Evolutionary conservation across 2,329 filamentous ascomycete species (phyloP).

Genomic region (Knufia petricola): DNA sequence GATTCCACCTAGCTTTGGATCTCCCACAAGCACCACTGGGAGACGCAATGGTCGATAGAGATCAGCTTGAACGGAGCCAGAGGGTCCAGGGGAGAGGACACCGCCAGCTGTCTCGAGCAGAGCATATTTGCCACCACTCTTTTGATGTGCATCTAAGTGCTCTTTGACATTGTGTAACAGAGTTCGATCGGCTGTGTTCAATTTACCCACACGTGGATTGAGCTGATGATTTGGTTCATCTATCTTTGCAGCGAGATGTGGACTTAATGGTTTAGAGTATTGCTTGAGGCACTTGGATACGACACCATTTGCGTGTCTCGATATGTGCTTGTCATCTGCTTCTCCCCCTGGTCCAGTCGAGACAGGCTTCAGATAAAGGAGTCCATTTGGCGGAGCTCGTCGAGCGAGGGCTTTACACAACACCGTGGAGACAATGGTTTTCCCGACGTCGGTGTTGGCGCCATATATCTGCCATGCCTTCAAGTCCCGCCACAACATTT

Average conservation of each 20-base stretch:
- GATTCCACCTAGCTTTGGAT: conserved; percentile 68
- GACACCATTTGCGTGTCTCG: conserved; percentile 46
- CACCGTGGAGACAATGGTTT: conserved; percentile 69
- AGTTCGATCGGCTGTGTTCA: not conserved
- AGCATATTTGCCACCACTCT: conserved; percentile 31
- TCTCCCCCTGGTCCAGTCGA: conserved; percentile 64
- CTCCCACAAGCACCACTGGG: conserved; percentile 64
- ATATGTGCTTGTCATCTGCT: conserved; percentile 60
- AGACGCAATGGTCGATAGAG: conserved; percentile 64
- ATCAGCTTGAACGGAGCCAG: conserved; percentile 67
- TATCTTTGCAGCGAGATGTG: conserved; percentile 57
- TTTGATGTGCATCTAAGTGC: conserved; percentile 28
- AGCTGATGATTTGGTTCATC: conserved; percentile 11
- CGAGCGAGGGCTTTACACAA: conserved; percentile 54
- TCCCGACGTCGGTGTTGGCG: conserved; percentile 76
- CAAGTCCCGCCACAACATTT: conserved; percentile 50
- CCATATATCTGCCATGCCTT: conserved; percentile 68
- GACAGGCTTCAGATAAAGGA: conserved; percentile 68
- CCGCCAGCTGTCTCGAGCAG: conserved; percentile 76
- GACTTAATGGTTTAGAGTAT: conserved; percentile 65
- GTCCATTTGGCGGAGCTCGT: conserved; percentile 33
- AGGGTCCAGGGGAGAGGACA: conserved; percentile 68
- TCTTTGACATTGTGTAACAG: conserved; percentile 31
- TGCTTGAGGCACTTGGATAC: conserved; percentile 58
- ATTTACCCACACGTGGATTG: conserved; percentile 1